phyloP scores from a whole-genome alignment of 192 early-diverging fungal genomes.

The Podila clonocystis region DNA sequence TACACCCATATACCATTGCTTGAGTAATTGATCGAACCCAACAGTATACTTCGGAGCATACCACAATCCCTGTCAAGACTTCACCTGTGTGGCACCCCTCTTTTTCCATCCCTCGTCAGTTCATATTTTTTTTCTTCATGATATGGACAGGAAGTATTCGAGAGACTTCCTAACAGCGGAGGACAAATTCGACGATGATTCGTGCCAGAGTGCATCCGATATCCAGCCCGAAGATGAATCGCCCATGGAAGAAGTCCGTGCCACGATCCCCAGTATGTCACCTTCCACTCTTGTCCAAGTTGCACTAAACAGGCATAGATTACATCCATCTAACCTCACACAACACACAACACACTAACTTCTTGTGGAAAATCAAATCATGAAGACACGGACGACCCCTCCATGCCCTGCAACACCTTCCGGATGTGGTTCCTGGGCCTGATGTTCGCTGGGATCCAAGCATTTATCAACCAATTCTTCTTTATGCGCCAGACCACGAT shows the following conservation, averaged over 20 bases:
- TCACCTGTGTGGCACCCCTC: background rate
- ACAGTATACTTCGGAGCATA: too few species aligned
- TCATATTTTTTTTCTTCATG: background rate
- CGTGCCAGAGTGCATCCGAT: background rate
- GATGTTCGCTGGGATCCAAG: slow-evolving; percentile 45
- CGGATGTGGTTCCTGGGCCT: slow-evolving; percentile 60
- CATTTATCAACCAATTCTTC: slow-evolving; percentile 64
- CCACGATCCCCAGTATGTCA: slow-evolving; percentile 40
- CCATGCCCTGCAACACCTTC: slow-evolving; percentile 60
- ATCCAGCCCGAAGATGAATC: slow-evolving; percentile 41
- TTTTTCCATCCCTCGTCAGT: background rate
- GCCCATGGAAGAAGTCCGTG: slow-evolving; percentile 51
- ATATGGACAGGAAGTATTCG: background rate
- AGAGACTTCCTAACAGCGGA: background rate
- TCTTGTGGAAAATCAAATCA: background rate
- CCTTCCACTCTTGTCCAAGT: too few species aligned
- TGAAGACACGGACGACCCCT: slow-evolving; percentile 59
- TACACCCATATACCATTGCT: too few species aligned
- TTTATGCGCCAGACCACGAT: slow-evolving; percentile 58
- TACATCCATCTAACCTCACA: background rate
- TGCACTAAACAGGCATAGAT: too few species aligned
- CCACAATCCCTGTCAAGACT: too few species aligned
- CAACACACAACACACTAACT: background rate
- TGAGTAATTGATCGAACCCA: too few species aligned
- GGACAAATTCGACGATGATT: slow-evolving; percentile 7